Evolutionary conservation across 2,329 filamentous ascomycete species (phyloP).

Genomic region (Colletotrichum chlorophyti): DNA sequence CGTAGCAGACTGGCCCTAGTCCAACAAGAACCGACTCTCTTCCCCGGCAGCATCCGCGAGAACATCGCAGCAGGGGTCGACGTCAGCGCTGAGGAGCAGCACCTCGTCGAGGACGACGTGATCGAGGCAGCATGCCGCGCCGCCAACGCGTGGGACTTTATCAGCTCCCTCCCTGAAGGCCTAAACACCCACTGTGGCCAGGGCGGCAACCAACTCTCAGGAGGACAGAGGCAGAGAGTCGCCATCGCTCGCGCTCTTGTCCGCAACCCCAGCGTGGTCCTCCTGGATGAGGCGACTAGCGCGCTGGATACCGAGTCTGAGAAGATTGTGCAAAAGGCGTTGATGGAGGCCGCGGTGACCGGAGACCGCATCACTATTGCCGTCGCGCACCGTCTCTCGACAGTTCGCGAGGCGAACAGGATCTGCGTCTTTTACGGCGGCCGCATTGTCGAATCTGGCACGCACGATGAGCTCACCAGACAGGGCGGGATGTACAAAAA

Average conservation of each 20-base stretch:
- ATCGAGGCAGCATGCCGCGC: conserved; percentile 58
- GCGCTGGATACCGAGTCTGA: conserved; percentile 71
- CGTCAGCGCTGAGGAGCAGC: neutral
- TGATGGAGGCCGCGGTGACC: conserved; percentile 45
- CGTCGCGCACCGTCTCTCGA: conserved; percentile 29
- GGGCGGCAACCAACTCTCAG: conserved; percentile 72
- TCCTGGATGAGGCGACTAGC: conserved; percentile 76
- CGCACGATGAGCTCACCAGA: conserved; percentile 13
- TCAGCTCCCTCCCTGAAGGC: conserved; percentile 58
- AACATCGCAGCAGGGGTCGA: conserved; percentile 59
- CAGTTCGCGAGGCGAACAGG: conserved; percentile 27
- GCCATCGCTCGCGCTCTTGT: conserved; percentile 76
- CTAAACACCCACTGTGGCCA: conserved; percentile 70
- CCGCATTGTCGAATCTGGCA: conserved; percentile 11
- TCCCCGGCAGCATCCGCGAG: conserved; percentile 56
- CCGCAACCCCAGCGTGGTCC: conserved; percentile 67
- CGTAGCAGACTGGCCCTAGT: conserved; percentile 13
- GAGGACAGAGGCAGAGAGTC: conserved; percentile 75
- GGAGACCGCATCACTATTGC: conserved; percentile 24
- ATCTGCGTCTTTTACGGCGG: conserved; percentile 26
- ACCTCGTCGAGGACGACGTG: conserved; percentile 38
- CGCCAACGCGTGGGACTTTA: conserved; percentile 63
- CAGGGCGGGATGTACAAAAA: conserved; percentile 19
- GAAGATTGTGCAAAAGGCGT: conserved; percentile 66
- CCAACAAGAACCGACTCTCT: conserved; percentile 24